Percentiles rank a stretch among this genome's conserved stretches.
phyloP scores from a whole-genome alignment of 108 stramenopile species.

The Ochromonas danica region DNA sequence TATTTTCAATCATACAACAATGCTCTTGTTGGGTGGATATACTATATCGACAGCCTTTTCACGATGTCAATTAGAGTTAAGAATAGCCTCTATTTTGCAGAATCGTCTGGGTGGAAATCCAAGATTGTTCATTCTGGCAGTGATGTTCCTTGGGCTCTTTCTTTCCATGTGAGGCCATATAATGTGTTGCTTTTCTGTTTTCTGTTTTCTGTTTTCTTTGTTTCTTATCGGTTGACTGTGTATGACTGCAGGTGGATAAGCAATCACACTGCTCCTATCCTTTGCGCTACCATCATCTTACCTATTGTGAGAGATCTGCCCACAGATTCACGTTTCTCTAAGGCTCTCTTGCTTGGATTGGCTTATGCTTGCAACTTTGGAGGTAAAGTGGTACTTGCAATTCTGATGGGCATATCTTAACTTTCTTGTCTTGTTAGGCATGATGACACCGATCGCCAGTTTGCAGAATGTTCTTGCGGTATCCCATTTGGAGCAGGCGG shows the following conservation, averaged over 20 bases:
- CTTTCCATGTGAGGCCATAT: no score
- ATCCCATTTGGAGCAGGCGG: conserved; percentile 40
- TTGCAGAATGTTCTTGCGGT: conserved; percentile 54
- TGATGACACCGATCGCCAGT: conserved; percentile 55
- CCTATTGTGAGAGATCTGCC: conserved; percentile 46
- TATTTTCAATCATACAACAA: conserved; percentile 56
- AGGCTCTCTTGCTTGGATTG: conserved; percentile 51
- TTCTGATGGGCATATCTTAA: no score
- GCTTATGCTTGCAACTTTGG: conserved; percentile 59
- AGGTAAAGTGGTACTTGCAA: conserved; percentile 20
- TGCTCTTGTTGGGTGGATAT: conserved; percentile 56
- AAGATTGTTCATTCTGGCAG: conserved; percentile 51
- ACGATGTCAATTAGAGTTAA: conserved; percentile 50
- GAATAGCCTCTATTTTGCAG: conserved; percentile 47
- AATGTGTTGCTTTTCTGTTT: no score
- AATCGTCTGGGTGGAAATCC: conserved; percentile 40
- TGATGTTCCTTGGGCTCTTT: conserved; percentile 57
- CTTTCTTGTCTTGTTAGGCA: conserved; percentile 27
- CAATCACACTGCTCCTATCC: conserved; percentile 59
- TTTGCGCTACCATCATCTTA: conserved; percentile 49
- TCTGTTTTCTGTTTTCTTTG: no score
- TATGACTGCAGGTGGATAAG: no score
- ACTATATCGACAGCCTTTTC: conserved; percentile 48
- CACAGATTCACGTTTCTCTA: conserved; percentile 34
- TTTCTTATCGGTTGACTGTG: no score